Evolutionary conservation across 2,329 filamentous ascomycete species (phyloP).

Genomic region (Trichoderma simmonsii): DNA sequence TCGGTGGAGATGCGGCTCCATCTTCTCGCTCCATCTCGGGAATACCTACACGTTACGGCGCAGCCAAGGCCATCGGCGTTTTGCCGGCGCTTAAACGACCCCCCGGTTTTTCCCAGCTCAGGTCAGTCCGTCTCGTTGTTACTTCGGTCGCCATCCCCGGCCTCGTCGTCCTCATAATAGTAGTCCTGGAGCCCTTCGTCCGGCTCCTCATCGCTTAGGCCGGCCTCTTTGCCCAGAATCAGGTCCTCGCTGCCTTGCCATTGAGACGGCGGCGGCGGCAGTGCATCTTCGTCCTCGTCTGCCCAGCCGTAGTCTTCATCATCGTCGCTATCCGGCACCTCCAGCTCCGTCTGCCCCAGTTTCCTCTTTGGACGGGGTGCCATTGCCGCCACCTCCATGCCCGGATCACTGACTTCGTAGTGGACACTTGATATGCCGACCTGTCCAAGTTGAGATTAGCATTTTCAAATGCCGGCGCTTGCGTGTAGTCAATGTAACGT

Average conservation of each 20-base stretch:
- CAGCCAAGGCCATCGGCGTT: slow-evolving; percentile 26
- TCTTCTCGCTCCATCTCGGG: neutral
- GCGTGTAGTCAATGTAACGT: slow-evolving; percentile 24
- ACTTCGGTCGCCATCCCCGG: slow-evolving; percentile 23
- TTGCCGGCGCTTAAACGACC: slow-evolving; percentile 30
- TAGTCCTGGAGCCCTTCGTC: slow-evolving; percentile 34
- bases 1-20: slow-evolving; percentile 10
- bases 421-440: slow-evolving; percentile 42
- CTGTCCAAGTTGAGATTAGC: slow-evolving; percentile 33
- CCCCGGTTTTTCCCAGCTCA: slow-evolving; percentile 12
- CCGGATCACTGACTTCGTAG: slow-evolving; percentile 39
- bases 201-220: slow-evolving; percentile 37
- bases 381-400: slow-evolving; percentile 32
- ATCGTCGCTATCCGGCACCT: slow-evolving; percentile 60
- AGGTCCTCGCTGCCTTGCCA: slow-evolving; percentile 67
- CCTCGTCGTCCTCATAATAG: slow-evolving; percentile 24
- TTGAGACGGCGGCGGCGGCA: slow-evolving; percentile 60
- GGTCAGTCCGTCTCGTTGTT: slow-evolving; percentile 22
- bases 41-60: neutral
- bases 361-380: slow-evolving; percentile 57
- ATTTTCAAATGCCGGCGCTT: slow-evolving; percentile 24
- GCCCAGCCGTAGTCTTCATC: slow-evolving; percentile 74
- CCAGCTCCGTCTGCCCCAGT: slow-evolving; percentile 55
- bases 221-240: slow-evolving; percentile 48
- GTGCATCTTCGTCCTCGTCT: slow-evolving; percentile 60